Conservation (phyloP, 129 eudicot genomes). For the Escallonia rubra region DNA sequence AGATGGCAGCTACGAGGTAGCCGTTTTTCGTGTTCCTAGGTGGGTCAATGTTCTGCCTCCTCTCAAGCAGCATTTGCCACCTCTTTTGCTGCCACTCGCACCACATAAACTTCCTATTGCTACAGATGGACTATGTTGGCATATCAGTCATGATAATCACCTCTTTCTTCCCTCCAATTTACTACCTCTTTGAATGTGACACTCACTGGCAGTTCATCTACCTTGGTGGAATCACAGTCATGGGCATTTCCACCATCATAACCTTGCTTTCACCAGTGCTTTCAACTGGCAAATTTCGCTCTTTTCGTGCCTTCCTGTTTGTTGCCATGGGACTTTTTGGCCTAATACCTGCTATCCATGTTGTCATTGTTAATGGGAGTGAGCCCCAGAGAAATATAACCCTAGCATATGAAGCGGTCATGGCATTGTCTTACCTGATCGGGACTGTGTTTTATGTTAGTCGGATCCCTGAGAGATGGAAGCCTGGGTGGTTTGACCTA, state of each 20-base stretch:
- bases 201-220: conserved; percentile 76
- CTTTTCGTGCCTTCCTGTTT: conserved; percentile 63
- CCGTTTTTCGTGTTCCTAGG: conserved; percentile 73
- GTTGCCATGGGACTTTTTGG: conserved; percentile 88
- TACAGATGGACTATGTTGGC: conserved; percentile 73
- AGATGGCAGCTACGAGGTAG: conserved; percentile 46
- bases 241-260: conserved; percentile 66
- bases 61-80: conserved; percentile 87
- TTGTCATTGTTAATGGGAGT: conserved; percentile 52
- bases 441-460: conserved; percentile 78
- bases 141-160: conserved; percentile 88
- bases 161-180: conserved; percentile 92
- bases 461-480: conserved; percentile 86
- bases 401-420: conserved; percentile 56
- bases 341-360: conserved; percentile 70
- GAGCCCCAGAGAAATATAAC: conserved; percentile 64
- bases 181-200: conserved; percentile 76
- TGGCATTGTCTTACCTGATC: conserved; percentile 72
- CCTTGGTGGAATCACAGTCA: conserved; percentile 60
- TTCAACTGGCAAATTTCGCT: conserved; percentile 59
- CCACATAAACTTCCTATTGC: conserved; percentile 42
- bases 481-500: conserved; percentile 90
- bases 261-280: conserved; percentile 76
- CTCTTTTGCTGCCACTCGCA: conserved; percentile 92
- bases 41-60: conserved; percentile 95